phyloP scores from a whole-genome alignment of 1,139 yeast species.

The Kodamaea fungicola region DNA sequence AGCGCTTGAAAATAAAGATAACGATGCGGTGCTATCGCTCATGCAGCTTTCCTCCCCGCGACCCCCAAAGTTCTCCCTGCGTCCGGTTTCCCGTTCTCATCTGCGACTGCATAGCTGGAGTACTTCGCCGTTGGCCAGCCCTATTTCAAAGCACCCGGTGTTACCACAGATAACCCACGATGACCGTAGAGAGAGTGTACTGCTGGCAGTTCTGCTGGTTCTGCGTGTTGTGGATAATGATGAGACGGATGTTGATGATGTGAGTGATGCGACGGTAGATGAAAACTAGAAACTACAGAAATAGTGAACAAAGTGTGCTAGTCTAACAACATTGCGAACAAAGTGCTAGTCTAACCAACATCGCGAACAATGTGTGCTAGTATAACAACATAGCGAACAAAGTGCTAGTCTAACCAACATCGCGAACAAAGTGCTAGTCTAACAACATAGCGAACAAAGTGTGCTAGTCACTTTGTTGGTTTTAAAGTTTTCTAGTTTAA shows the following conservation, averaged over 20 bases:
- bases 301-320: no score
- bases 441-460: no score
- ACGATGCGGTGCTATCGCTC: slow-evolving; percentile 42
- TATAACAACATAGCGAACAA: no score
- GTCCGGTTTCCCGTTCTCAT: slow-evolving; percentile 29
- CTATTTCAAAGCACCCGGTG: slow-evolving; percentile 12
- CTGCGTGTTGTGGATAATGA: slow-evolving; percentile 22
- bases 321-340: no score
- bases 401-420: no score
- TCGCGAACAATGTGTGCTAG: no score
- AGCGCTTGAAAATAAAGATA: slow-evolving; percentile 17
- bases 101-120: slow-evolving; percentile 31
- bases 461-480: no score
- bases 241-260: slow-evolving; percentile 13
- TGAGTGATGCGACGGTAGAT: slow-evolving; percentile 9
- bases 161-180: slow-evolving; percentile 29
- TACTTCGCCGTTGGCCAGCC: slow-evolving; percentile 20
- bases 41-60: slow-evolving; percentile 47
- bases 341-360: no score
- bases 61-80: slow-evolving; percentile 22
- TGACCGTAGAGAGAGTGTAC: slow-evolving; percentile 9
- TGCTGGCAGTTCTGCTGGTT: slow-evolving; percentile 6
- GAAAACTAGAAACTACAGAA: slow-evolving; percentile 3
- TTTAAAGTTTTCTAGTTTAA: no score
- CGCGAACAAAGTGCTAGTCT: no score